These are phyloP conservation scores for Helotiales sp. DNA, from an alignment of 2,329 filamentous ascomycete species.

Conservation along the genomic window DNA sequence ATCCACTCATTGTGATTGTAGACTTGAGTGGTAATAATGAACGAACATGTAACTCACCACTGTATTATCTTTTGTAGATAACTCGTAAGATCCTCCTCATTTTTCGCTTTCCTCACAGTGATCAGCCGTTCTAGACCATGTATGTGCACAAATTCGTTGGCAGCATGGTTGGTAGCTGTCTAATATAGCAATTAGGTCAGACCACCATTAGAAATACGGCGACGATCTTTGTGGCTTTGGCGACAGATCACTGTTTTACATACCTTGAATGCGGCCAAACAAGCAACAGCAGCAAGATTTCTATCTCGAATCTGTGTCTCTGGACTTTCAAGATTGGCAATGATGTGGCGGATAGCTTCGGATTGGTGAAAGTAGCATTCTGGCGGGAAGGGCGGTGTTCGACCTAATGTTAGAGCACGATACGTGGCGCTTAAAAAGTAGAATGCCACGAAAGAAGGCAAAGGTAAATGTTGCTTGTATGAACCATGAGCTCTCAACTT, in stretches of 20 bases:
- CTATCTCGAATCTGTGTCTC: slow-evolving; percentile 9
- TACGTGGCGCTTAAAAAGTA: slow-evolving; percentile 4
- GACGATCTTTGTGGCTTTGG: no score
- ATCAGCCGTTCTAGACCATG: slow-evolving; percentile 9
- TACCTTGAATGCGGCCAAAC: slow-evolving; percentile 20
- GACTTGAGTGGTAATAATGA: neutral
- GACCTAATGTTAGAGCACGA: slow-evolving; percentile 1
- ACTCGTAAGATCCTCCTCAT: neutral
- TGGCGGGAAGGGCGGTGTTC: neutral
- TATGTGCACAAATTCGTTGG: slow-evolving; percentile 5
- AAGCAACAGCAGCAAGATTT: slow-evolving; percentile 11
- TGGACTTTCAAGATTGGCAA: slow-evolving; percentile 5
- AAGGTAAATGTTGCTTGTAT: slow-evolving; percentile 1
- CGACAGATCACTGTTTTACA: neutral
- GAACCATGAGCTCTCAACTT: slow-evolving; percentile 4
- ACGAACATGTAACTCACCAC: neutral
- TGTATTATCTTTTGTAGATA: slow-evolving; percentile 12
- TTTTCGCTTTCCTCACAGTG: slow-evolving; percentile 15
- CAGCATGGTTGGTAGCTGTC: slow-evolving; percentile 1
- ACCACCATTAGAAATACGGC: no score
- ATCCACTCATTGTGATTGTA: neutral
- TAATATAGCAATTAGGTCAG: neutral
- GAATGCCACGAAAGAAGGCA: slow-evolving; percentile 12
- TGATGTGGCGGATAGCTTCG: slow-evolving; percentile 8
- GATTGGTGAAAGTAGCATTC: slow-evolving; percentile 10